Base-by-base conservation (phyloP, 2,329 filamentous ascomycete genomes). In the Ustilaginoidea virens region DNA sequence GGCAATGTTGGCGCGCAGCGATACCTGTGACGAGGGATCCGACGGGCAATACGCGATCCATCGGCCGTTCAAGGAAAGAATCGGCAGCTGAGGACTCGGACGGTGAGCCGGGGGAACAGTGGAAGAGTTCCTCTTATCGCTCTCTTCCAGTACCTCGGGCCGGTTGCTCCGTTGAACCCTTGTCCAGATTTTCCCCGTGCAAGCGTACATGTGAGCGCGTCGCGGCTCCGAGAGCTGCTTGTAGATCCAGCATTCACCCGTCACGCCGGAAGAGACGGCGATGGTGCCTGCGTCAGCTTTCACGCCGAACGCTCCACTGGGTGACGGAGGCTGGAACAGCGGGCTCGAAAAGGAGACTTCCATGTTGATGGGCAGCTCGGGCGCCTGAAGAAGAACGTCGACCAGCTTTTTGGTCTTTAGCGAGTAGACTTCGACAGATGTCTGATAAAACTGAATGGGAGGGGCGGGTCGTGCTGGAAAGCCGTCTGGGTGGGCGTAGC, bases 181-280 rank as follows among this genome's bases (percentile, higher is more conserved):
- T 1, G 90, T 94, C 90, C 90, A 98, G 12, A 92, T 58, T 55
- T 98, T 98, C 13, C 78, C 86, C 31, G 90, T 62, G 43, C 85
- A 94, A 21, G 53, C 60, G 48, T 66, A 76, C 25, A 56, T 39
- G 14, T 55, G 54, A 1, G 51, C 45, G 14, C 66, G 64, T 26
- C 55, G 52, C 1, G 51, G 44, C 31, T 53, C 46, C 7, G 53
- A 40, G 7, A 60, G 48, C 36, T 74, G 67, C 7, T 63, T 57
- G 41, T 68, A 96, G 6, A 93, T 60, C 64, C 80, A 93, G 25
- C 87, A 74, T 54, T 96, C 87, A 9, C 87, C 87, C 28, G 82
- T 93, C 14, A 66, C 56, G 3, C 83, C 85, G 28, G 85, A 94
- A 31, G 79, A 72, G 18, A 94, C 60, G 3, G 76, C 64, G 21